A percentile compares a stretch with the other conserved stretches of the same genome.
phyloP scores from a whole-genome alignment of 2,329 filamentous ascomycete genomes.

The Macrophomina pseudophaseolina region DNA sequence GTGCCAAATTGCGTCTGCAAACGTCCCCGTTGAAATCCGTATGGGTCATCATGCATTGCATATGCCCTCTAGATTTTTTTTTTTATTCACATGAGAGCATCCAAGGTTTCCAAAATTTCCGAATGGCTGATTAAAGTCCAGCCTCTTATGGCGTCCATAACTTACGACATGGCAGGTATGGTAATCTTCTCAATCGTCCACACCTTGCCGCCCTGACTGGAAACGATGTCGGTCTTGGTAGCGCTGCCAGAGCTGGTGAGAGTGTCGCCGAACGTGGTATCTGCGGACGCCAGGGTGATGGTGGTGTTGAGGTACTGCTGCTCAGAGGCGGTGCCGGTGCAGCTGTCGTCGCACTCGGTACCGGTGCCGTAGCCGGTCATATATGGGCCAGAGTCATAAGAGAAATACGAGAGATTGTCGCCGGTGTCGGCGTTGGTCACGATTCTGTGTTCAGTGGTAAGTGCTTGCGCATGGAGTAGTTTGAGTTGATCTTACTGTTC shows the following conservation, averaged over 20 bases:
- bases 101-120: too few relatives aligned
- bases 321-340: slow-evolving; percentile 46
- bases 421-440: slow-evolving; percentile 47
- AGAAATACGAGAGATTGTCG: slow-evolving; percentile 41
- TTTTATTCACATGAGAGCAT: background rate
- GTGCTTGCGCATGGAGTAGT: background rate
- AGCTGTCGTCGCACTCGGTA: slow-evolving; percentile 48
- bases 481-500: slow-evolving; percentile 32
- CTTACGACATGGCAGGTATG: slow-evolving; percentile 13
- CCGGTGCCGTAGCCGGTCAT: slow-evolving; percentile 49
- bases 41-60: too few relatives aligned
- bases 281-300: slow-evolving; percentile 45
- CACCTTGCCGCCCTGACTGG: slow-evolving; percentile 15
- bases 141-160: background rate
- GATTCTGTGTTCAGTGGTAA: slow-evolving; percentile 23
- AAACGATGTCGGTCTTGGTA: slow-evolving; percentile 5
- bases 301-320: slow-evolving; percentile 48
- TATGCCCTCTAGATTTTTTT: too few relatives aligned
- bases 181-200: slow-evolving; percentile 17
- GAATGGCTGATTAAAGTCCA: too few relatives aligned
- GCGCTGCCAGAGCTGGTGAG: slow-evolving; percentile 12
- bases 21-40: too few relatives aligned
- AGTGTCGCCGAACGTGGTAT: slow-evolving; percentile 34
- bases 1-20: too few relatives aligned
- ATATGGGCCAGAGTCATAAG: slow-evolving; percentile 40